Conservation (phyloP, 345 rosid genomes). For the Mercurialis annua region DNA sequence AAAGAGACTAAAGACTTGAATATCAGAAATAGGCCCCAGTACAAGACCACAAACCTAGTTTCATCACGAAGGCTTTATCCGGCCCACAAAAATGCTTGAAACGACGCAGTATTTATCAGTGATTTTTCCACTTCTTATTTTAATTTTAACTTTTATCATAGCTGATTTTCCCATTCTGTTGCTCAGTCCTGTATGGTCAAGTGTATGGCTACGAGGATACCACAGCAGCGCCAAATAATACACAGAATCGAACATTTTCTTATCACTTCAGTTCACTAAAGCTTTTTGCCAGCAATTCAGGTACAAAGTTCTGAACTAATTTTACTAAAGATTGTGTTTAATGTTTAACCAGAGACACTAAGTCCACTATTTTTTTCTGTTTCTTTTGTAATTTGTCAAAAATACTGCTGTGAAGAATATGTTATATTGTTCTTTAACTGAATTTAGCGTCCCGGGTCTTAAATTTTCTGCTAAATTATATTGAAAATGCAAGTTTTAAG, state of each 20-base stretch:
- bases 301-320: conserved; percentile 15
- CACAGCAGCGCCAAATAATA: not conserved
- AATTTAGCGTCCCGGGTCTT: conserved; percentile 27
- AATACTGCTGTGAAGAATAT: conserved; percentile 2
- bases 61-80: no score
- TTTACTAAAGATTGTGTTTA: not conserved
- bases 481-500: conserved; percentile 69
- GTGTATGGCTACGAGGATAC: not conserved
- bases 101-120: conserved; percentile 7
- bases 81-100: no score
- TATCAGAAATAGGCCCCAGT: no score
- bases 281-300: not conserved
- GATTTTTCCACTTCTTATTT: no score
- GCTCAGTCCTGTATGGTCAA: no score
- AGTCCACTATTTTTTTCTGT: not conserved
- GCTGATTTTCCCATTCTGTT: no score
- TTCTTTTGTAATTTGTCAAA: not conserved
- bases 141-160: no score
- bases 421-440: conserved; percentile 19
- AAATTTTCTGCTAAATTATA: conserved; percentile 12
- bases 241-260: not conserved
- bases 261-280: conserved; percentile 5
- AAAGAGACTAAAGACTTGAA: no score
- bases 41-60: no score
- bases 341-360: not conserved